Percentiles rank a stretch among this genome's conserved stretches.
phyloP scores from a whole-genome alignment of 768 basidiomycete species.

The Coprinopsis cinerea region DNA sequence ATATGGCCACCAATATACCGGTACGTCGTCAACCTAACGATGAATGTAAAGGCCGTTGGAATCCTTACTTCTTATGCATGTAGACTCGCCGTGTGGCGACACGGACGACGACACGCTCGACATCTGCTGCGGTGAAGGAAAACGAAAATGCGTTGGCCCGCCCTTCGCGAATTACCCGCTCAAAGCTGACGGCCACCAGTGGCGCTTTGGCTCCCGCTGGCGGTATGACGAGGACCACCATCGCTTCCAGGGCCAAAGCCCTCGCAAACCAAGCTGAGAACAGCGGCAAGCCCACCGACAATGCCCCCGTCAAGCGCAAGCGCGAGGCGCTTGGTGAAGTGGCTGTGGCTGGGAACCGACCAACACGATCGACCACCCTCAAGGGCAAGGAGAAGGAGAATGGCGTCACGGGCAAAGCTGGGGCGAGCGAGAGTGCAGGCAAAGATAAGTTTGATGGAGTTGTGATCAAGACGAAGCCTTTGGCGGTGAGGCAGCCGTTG shows the following conservation, averaged over 20 bases:
- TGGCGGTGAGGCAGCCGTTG: conserved; percentile 46
- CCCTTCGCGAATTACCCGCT: conserved; percentile 42
- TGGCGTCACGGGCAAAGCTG: conserved; percentile 24
- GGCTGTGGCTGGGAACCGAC: conserved; percentile 45
- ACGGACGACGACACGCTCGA: conserved; percentile 39
- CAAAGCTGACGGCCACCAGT: conserved; percentile 5
- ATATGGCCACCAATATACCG: conserved; percentile 46
- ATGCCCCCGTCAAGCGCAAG: conserved; percentile 63
- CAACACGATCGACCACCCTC: conserved; percentile 21
- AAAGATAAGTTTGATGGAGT: conserved; percentile 59
- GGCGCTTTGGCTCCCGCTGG: not conserved
- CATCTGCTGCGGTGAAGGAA: conserved; percentile 48
- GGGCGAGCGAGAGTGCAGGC: conserved; percentile 10
- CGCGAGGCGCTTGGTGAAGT: conserved; percentile 78
- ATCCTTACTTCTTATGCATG: no score
- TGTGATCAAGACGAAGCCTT: conserved; percentile 47
- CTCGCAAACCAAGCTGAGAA: conserved; percentile 30
- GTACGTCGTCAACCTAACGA: conserved; percentile 24
- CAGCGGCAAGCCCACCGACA: conserved; percentile 45
- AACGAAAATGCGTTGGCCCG: conserved; percentile 73
- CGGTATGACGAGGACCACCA: conserved; percentile 7
- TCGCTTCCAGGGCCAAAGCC: conserved; percentile 47
- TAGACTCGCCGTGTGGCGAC: conserved; percentile 68
- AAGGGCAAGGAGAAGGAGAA: conserved; percentile 66
- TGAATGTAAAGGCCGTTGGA: not conserved